A percentile compares a stretch with the other conserved stretches of the same genome.
Evolutionary conservation across 2,329 filamentous ascomycete species (phyloP).

Genomic region (Claviceps capensis): DNA sequence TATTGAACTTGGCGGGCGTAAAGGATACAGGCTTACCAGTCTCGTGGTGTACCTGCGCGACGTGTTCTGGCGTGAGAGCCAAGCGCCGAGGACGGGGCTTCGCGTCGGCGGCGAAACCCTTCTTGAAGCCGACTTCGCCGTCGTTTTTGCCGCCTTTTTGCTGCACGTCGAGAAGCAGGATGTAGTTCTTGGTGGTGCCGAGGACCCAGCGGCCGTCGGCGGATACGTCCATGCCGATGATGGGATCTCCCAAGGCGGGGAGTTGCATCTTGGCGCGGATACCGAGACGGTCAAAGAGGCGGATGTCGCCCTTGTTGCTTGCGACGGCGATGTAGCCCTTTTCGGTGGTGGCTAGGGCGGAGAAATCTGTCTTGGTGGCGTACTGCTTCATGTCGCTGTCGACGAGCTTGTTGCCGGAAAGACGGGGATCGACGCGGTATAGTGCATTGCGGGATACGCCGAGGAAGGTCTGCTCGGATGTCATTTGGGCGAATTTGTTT

Average conservation of each 20-base stretch:
- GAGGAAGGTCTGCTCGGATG: slow-evolving; percentile 84
- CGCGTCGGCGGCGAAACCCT: slow-evolving; percentile 76
- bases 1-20: slow-evolving; percentile 88
- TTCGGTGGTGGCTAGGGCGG: slow-evolving; percentile 82
- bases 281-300: slow-evolving; percentile 88
- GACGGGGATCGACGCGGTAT: slow-evolving; percentile 83
- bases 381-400: slow-evolving; percentile 93
- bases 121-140: slow-evolving; percentile 96
- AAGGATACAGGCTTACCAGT: slow-evolving; percentile 78
- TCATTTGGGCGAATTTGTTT: slow-evolving; percentile 98
- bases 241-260: slow-evolving; percentile 85
- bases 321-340: slow-evolving; percentile 95
- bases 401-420: slow-evolving; percentile 83
- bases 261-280: slow-evolving; percentile 97
- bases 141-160: slow-evolving; percentile 93
- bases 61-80: slow-evolving; percentile 76
- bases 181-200: slow-evolving; percentile 85
- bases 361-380: slow-evolving; percentile 93
- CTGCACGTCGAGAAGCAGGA: slow-evolving; percentile 81
- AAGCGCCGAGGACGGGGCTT: slow-evolving; percentile 91
- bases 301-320: slow-evolving; percentile 94
- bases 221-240: slow-evolving; percentile 87
- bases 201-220: slow-evolving; percentile 94
- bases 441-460: slow-evolving; percentile 87
- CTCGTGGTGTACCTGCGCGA: slow-evolving; percentile 95